These are phyloP conservation scores for Acer campestre DNA, from an alignment of 345 rosid species.

Conservation along the genomic window DNA sequence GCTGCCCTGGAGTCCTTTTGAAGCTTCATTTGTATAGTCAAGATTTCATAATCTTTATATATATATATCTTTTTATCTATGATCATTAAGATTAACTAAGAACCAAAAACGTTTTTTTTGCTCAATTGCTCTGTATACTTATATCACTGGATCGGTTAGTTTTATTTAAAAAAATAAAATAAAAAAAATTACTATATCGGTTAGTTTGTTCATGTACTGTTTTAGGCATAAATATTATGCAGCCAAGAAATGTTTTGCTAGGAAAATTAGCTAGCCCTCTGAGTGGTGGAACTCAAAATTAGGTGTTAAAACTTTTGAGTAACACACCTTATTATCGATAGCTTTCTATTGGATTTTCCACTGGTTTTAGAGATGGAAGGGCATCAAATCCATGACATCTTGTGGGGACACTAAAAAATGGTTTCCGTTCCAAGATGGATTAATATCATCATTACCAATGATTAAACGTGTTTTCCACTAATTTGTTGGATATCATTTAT, in stretches of 20 bases:
- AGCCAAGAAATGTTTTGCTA: too few species aligned
- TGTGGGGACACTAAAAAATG: neutral
- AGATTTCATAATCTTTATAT: too few species aligned
- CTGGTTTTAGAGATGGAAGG: neutral
- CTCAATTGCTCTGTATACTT: neutral
- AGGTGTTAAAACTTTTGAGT: neutral
- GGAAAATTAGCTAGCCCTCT: too few species aligned
- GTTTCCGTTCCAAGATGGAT: neutral
- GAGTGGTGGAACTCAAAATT: too few species aligned
- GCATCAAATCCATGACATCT: neutral
- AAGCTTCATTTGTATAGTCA: neutral
- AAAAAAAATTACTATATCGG: too few species aligned
- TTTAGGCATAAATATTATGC: too few species aligned
- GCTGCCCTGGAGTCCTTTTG: slow-evolving; percentile 13
- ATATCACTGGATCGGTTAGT: too few species aligned
- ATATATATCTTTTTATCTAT: neutral
- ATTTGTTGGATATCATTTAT: slow-evolving; percentile 6
- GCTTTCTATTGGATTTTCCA: too few species aligned
- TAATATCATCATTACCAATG: slow-evolving; percentile 7
- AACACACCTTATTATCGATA: neutral
- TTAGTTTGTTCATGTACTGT: too few species aligned
- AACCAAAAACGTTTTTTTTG: neutral
- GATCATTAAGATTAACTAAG: neutral
- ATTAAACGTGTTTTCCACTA: slow-evolving; percentile 10
- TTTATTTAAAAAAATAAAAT: too few species aligned